Evolutionary conservation across 345 rosid species (phyloP), one percentile per base, ranked within the genome.

Genomic region (Rhizophora mangle): DNA sequence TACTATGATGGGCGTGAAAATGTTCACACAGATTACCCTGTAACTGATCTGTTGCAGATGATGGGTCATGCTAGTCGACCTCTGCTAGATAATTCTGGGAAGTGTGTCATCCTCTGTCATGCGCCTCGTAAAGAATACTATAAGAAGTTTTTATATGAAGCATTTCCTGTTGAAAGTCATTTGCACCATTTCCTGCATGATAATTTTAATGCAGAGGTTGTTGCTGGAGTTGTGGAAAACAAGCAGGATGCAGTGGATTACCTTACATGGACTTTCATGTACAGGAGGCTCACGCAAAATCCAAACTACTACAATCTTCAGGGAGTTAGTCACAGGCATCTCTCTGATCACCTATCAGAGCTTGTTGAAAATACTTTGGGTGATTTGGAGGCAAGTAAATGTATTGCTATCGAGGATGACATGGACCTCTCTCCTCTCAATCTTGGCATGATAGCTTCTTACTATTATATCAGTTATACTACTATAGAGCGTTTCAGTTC

Each of bases 241-340:
- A 90, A 87, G 85, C 99, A 92, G 80, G 97, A 92, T 82, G 97
- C 96, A 21, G 99, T 95, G 37, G 97, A 92, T 78, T 88, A 87
- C 76, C 90, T 95, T 24, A 92, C 97, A 9, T 92, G 99, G 99
- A 90, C 99, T 20, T 92, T 92, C 83, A 88, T 85, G 94, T 88
- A 90, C 69, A 83, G 97, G 86, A 84, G 99, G 84, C 86, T 92
- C 68, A 81, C 96, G 15, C 92, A 88, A 76, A 95, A 95, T 66
- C 99, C 97, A 49, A 92, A 95, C 78, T 95, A 88, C 86, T 95
- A 92, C 83, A 88, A 92, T 76, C 97, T 94, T 55, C 99, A 92
- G 83, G 96, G 97, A 69, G 92, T 88, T 31, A 87, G 92, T 81
- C 92, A 88, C 72, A 83, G 96, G 83, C 98, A 94, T 86, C 96